Conservation (phyloP, 1,139 yeast genomes). For the Debaryomyces nepalensis region DNA sequence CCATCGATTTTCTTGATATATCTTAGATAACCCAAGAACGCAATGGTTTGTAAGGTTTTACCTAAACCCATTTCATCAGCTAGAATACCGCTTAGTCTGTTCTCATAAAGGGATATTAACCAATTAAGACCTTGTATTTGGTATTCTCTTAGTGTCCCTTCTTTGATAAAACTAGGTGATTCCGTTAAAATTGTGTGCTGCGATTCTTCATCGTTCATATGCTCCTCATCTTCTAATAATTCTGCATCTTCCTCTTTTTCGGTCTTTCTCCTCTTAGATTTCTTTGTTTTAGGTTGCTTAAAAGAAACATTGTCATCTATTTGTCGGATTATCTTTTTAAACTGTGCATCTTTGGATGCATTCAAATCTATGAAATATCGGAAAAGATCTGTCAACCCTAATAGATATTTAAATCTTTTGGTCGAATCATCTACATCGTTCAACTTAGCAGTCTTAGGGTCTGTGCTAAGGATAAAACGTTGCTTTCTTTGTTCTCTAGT, state of each 20-base stretch:
- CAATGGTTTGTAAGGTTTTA: conserved; percentile 52
- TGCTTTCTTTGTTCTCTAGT: conserved; percentile 44
- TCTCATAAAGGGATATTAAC: conserved; percentile 50
- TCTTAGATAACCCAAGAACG: conserved; percentile 82
- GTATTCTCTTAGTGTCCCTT: conserved; percentile 77
- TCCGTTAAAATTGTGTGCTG: conserved; percentile 71
- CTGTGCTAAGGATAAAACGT: conserved; percentile 54
- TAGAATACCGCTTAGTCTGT: conserved; percentile 48
- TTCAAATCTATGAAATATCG: conserved; percentile 85
- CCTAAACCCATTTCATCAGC: conserved; percentile 59
- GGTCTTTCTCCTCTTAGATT: conserved; percentile 57
- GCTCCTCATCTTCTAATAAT: conserved; percentile 75
- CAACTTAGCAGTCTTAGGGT: conserved; percentile 57
- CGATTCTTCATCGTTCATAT: conserved; percentile 48
- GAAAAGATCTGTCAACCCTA: conserved; percentile 84
- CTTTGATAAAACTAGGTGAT: conserved; percentile 68
- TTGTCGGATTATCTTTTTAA: conserved; percentile 54
- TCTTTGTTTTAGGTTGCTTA: conserved; percentile 25
- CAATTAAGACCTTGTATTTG: conserved; percentile 59
- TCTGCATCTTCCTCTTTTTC: conserved; percentile 95
- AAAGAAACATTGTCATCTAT: conserved; percentile 43
- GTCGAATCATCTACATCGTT: conserved; percentile 74
- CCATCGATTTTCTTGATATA: conserved; percentile 81
- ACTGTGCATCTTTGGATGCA: conserved; percentile 73
- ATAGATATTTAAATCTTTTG: conserved; percentile 75